These are phyloP conservation scores for Amoeboaphelidium protococcarum DNA, from an alignment of 371 early-diverging fungal species.

Conservation along the genomic window DNA sequence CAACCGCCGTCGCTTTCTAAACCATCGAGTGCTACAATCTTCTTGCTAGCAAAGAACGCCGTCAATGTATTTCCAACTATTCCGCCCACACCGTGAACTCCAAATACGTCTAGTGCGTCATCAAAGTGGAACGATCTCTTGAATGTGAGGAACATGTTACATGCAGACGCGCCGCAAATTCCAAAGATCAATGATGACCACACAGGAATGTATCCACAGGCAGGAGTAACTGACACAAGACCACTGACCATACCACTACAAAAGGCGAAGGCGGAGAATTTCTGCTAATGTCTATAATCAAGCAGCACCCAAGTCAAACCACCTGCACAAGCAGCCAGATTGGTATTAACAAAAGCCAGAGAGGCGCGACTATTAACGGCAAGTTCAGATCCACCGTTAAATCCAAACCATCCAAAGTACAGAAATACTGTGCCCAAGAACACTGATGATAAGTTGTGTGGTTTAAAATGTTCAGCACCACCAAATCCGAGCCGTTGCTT, in stretches of 20 bases:
- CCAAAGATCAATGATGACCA: conserved; percentile 2
- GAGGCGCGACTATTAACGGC: conserved; percentile 4
- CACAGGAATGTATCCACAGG: conserved; percentile 3
- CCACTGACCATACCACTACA: conserved; percentile 3
- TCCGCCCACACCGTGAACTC: conserved; percentile 5
- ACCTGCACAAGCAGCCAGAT: conserved; percentile 4
- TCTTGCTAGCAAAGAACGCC: conserved; percentile 1
- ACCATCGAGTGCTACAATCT: not conserved
- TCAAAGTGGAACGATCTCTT: conserved; percentile 2
- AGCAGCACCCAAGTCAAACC: conserved; percentile 4
- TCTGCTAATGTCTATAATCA: conserved; percentile 2
- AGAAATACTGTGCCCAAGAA: conserved; percentile 5
- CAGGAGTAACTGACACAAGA: conserved; percentile 5
- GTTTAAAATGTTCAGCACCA: conserved; percentile 1
- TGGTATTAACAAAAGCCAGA: conserved; percentile 3
- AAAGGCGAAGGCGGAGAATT: conserved; percentile 1
- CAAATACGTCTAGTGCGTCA: conserved; percentile 5
- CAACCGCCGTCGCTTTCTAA: conserved; percentile 14
- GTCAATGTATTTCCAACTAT: conserved; percentile 3
- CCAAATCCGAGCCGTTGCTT: conserved; percentile 48
- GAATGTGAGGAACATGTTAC: conserved; percentile 1
- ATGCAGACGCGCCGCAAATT: conserved; percentile 1
- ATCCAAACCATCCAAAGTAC: conserved; percentile 7
- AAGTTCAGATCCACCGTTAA: conserved; percentile 4
- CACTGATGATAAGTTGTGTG: conserved; percentile 1